Evolutionary conservation across 176 grass and related monocot species (phyloP).

Genomic region (Paspalum vaginatum): DNA sequence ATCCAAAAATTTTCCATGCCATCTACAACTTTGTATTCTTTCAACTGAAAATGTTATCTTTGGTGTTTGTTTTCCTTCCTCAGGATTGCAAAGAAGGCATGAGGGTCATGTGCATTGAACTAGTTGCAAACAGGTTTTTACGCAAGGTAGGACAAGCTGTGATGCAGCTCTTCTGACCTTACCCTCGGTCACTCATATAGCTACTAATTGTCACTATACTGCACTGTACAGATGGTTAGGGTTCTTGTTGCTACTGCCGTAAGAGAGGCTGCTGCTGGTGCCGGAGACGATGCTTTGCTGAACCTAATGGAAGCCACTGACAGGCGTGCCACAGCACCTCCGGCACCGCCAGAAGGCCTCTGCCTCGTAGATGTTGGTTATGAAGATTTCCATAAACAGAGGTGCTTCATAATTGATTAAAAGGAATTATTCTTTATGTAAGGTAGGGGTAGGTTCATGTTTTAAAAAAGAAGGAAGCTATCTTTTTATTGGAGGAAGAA

Average conservation of each 20-base stretch:
- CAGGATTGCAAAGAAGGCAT: constrained; percentile 49
- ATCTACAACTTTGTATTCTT: not conserved
- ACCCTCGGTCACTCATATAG: not conserved
- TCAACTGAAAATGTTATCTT: constrained; percentile 2
- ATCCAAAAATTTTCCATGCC: not conserved
- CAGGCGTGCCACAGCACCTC: constrained; percentile 87
- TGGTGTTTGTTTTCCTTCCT: not conserved
- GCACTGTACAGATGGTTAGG: constrained; percentile 71
- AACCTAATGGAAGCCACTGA: constrained; percentile 84
- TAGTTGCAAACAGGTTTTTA: constrained; percentile 84
- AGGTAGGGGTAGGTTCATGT: not conserved
- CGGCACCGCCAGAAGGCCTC: constrained; percentile 84
- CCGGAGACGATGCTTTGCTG: constrained; percentile 62
- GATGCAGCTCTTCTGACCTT: not conserved
- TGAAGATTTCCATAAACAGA: constrained; percentile 57
- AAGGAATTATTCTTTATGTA: not conserved
- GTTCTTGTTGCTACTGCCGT: constrained; percentile 83
- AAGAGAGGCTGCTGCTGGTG: constrained; percentile 85
- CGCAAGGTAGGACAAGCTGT: constrained; percentile 71
- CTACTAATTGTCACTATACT: constrained; percentile 7
- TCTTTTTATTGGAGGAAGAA: not conserved
- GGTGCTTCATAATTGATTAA: constrained; percentile 74
- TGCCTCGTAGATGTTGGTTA: constrained; percentile 90
- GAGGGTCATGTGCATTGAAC: constrained; percentile 76
- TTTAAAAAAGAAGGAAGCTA: not conserved